Evolutionary conservation across 352 stramenopile genomes (phyloP).

Genomic region (Aphanomyces stellatus): DNA sequence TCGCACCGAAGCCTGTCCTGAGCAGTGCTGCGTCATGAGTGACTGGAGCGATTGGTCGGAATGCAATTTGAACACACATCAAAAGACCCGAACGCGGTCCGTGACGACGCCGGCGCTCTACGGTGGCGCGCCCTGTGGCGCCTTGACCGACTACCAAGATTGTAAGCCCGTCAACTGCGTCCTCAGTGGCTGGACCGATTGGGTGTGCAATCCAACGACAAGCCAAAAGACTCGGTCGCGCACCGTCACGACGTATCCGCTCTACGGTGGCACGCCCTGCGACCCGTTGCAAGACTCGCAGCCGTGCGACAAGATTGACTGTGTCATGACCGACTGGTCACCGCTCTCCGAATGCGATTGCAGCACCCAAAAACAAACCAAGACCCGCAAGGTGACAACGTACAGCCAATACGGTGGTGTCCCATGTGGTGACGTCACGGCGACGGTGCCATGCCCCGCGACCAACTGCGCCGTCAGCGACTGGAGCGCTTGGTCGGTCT

Average conservation of each 20-base stretch:
- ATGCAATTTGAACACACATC: constrained; percentile 29
- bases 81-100: constrained; percentile 27
- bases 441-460: constrained; percentile 31
- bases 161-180: constrained; percentile 42
- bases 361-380: constrained; percentile 28
- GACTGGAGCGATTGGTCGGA: constrained; percentile 44
- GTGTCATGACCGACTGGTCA: constrained; percentile 30
- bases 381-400: constrained; percentile 26
- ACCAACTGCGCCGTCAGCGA: constrained; percentile 38
- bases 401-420: constrained; percentile 33
- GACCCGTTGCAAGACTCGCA: constrained; percentile 21
- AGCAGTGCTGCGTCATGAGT: constrained; percentile 34
- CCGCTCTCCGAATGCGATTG: constrained; percentile 35
- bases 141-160: constrained; percentile 20
- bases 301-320: constrained; percentile 38
- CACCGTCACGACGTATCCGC: constrained; percentile 25
- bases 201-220: constrained; percentile 32
- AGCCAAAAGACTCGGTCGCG: constrained; percentile 36
- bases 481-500: constrained; percentile 38
- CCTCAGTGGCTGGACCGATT: constrained; percentile 35
- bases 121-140: constrained; percentile 29
- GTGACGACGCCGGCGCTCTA: constrained; percentile 28
- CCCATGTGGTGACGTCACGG: constrained; percentile 26
- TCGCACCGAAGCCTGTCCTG: constrained; percentile 21
- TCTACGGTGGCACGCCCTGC: constrained; percentile 25